phyloP scores from a whole-genome alignment of 164 flowering plant species.

The Vitis vinifera region DNA sequence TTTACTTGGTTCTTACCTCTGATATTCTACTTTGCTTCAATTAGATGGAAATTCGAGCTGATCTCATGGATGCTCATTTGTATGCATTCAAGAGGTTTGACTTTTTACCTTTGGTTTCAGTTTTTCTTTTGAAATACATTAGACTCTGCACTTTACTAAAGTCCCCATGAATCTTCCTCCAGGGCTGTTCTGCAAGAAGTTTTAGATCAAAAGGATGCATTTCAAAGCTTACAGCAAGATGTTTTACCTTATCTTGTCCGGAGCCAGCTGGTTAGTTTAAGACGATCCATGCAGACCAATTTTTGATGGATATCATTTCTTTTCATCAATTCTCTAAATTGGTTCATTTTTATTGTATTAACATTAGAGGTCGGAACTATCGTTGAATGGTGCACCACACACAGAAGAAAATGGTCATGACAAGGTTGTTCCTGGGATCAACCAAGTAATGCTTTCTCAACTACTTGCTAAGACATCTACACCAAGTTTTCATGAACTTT shows the following conservation, averaged over 20 bases:
- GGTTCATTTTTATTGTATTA: conserved; percentile 14
- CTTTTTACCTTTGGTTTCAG: conserved; percentile 10
- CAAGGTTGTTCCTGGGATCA: conserved; percentile 41
- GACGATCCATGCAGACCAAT: neutral
- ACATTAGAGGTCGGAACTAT: conserved; percentile 65
- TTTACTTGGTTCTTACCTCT: neutral
- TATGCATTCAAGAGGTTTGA: conserved; percentile 93
- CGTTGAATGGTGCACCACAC: conserved; percentile 39
- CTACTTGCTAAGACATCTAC: conserved; percentile 56
- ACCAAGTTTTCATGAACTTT: conserved; percentile 66
- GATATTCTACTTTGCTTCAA: neutral
- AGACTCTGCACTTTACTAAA: neutral
- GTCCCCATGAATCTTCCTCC: conserved; percentile 9
- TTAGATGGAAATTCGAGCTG: conserved; percentile 89
- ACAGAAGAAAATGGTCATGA: conserved; percentile 70
- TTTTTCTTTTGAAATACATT: neutral
- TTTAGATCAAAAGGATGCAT: conserved; percentile 57
- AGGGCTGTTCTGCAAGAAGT: conserved; percentile 82
- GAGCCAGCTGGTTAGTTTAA: conserved; percentile 83
- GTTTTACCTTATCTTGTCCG: conserved; percentile 91
- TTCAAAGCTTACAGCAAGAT: conserved; percentile 81
- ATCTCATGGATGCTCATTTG: conserved; percentile 97
- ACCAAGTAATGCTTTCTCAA: conserved; percentile 50
- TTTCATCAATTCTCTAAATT: conserved; percentile 9
- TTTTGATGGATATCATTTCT: neutral